Conservation (phyloP, 139 green algal genomes). For the Micractinium conductrix region DNA sequence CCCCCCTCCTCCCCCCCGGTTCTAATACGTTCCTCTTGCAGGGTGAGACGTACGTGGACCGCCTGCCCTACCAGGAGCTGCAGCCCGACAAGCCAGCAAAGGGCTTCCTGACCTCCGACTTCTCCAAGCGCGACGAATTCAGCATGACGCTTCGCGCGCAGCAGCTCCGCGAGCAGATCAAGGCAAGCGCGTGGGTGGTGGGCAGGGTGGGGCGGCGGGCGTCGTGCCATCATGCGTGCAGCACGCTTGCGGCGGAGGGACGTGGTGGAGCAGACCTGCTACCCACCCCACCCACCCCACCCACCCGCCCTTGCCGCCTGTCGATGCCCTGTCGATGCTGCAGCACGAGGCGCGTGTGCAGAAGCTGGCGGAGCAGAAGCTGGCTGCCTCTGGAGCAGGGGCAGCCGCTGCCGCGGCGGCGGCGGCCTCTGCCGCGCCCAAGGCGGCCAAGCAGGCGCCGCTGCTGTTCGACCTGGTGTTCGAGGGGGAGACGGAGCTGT, state of each 20-base stretch:
- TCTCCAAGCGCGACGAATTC: constrained; percentile 86
- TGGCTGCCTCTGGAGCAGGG: constrained; percentile 6
- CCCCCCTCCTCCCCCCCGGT: too few relatives aligned
- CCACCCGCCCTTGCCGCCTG: background rate
- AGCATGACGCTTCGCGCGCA: constrained; percentile 75
- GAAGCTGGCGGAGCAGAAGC: constrained; percentile 63
- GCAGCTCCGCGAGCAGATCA: constrained; percentile 85
- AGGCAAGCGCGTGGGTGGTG: constrained; percentile 23
- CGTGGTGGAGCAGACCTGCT: background rate
- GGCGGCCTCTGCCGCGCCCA: background rate
- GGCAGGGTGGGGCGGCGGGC: too few relatives aligned
- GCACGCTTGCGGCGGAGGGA: too few relatives aligned
- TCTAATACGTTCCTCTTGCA: too few relatives aligned
- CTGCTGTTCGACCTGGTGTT: constrained; percentile 84
- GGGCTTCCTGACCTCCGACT: constrained; percentile 85
- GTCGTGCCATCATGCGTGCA: too few relatives aligned
- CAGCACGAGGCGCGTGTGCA: constrained; percentile 76
- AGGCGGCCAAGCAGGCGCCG: constrained; percentile 44
- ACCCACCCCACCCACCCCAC: too few relatives aligned
- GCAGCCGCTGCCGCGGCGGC: too few relatives aligned
- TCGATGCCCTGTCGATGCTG: background rate
- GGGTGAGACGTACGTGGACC: constrained; percentile 70
- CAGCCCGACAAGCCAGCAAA: constrained; percentile 55
- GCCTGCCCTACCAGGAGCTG: constrained; percentile 20
- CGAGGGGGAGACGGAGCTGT: constrained; percentile 60